Base-by-base conservation (phyloP, 768 basidiomycete genomes). In the Termitomyces sp. region DNA sequence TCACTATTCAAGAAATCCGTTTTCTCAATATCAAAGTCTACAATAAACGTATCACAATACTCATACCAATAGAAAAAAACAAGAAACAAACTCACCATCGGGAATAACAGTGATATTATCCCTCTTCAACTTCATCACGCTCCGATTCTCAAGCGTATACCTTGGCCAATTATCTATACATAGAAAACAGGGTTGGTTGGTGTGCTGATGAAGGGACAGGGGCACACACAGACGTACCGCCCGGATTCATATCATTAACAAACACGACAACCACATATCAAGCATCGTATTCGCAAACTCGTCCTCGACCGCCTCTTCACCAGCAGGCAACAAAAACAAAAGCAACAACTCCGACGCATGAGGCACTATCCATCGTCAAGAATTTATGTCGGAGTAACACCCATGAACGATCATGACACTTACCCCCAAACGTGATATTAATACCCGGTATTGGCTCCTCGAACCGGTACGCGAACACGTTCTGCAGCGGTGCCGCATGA, bases 251-350 rank as follows among this genome's bases (percentile, higher is more conserved):
- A 64, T 86, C 82, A 63, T 79, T 72, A 36, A 85, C 73, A 62
- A 87, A 87, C 53, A 87, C 53, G 78, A 81, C 71, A 86, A 76
- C 65, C 81, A 86, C 57, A 83, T 84, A 63, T 81, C 81, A 1
- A 77, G 73, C 72, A 81, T 73, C 56, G 74, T 74, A 42, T 79
- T 77, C 1, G 86, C 76, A 45, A 87, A 83, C 0, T 71, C 74
- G 46, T 58, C 69, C 64, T 86, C 81, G 5, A 78, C 67, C 1
- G 73, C 8, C 15, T 73, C 72, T 17, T 65, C 68, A 17, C 66
- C 17, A 3, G 81, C 77, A 1, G 81, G 70, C 0, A 79, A 77
- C 0, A 83, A 83, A 62, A 83, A 84, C 1, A 85, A 64, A n/a
- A 85, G 67, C 17, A 59, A 61, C 5, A 85, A 70, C 61, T 86